phyloP scores from a whole-genome alignment of 2,329 filamentous ascomycete genomes.

The Ramularia endophylla region DNA sequence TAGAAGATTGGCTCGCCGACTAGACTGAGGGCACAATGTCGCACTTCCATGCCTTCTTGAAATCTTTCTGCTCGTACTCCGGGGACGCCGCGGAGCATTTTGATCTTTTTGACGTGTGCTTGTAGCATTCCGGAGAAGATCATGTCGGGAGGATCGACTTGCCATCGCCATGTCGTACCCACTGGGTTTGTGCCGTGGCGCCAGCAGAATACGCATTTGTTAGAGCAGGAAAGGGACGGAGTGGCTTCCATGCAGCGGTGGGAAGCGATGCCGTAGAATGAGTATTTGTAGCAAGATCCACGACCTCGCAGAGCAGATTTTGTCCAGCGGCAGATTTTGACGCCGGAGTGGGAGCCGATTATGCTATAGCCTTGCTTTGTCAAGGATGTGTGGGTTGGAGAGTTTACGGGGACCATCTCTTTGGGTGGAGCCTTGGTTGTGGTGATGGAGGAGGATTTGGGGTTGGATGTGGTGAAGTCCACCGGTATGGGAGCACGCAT shows the following conservation, averaged over 20 bases:
- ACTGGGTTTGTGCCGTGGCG: conserved; percentile 96
- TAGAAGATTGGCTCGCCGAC: conserved; percentile 99
- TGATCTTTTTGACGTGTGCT: conserved; percentile 95
- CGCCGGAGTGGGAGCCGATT: conserved; percentile 88
- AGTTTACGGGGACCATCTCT: conserved; percentile 90
- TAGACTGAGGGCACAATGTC: conserved; percentile 85
- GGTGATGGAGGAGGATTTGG: conserved; percentile 32
- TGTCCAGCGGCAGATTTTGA: conserved; percentile 98
- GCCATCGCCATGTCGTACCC: conserved; percentile 94
- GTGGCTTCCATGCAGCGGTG: conserved; percentile 99
- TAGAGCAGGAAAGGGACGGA: conserved; percentile 88
- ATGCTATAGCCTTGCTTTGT: conserved; percentile 98
- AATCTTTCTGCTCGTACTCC: conserved; percentile 90
- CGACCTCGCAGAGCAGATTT: conserved; percentile 91
- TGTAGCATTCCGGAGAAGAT: conserved; percentile 89
- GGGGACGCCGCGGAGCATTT: conserved; percentile 90
- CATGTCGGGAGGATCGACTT: conserved; percentile 81
- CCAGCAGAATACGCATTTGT: conserved; percentile 99
- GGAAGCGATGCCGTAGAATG: conserved; percentile 93
- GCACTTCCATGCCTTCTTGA: conserved; percentile 84
- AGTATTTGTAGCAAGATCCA: conserved; percentile 96
- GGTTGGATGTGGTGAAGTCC: conserved; percentile 71
- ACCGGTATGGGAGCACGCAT: conserved; percentile 63
- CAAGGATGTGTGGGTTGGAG: conserved; percentile 79
- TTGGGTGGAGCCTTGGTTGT: conserved; percentile 53